Conservation (phyloP, 164 flowering plant genomes). For the Vitis amurensis region DNA sequence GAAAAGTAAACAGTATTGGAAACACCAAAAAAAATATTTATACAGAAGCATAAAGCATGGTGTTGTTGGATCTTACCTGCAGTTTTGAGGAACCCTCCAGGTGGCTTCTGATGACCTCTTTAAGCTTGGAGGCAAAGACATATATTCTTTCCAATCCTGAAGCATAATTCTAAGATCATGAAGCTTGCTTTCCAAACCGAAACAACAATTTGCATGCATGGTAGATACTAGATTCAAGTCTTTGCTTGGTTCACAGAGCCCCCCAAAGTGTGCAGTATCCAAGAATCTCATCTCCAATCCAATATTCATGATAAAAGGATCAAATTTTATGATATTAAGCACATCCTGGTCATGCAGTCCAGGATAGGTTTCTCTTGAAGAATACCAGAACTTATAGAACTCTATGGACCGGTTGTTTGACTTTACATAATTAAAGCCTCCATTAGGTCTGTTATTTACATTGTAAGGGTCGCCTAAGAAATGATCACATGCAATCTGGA, state of each 20-base stretch:
- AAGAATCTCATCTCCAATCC: conserved; percentile 63
- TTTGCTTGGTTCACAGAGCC: conserved; percentile 73
- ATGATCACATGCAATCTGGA: conserved; percentile 85
- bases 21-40: too few relatives aligned
- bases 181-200: conserved; percentile 67
- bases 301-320: conserved; percentile 36
- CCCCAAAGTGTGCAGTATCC: conserved; percentile 75
- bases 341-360: conserved; percentile 83
- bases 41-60: neutral
- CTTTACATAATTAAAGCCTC: conserved; percentile 74
- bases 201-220: conserved; percentile 89
- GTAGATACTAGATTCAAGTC: conserved; percentile 73
- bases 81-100: conserved; percentile 73
- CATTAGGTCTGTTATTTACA: conserved; percentile 61
- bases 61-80: conserved; percentile 45
- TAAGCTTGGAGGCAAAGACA: conserved; percentile 40
- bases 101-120: conserved; percentile 32
- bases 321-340: conserved; percentile 57
- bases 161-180: conserved; percentile 69
- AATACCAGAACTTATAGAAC: conserved; percentile 79
- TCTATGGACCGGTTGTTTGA: conserved; percentile 62
- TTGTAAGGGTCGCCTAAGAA: conserved; percentile 50
- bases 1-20: too few relatives aligned
- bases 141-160: conserved; percentile 64
- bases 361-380: conserved; percentile 48